Evolutionary conservation across 179 eudicot genomes (phyloP).

Genomic region (Beta corolliflora): DNA sequence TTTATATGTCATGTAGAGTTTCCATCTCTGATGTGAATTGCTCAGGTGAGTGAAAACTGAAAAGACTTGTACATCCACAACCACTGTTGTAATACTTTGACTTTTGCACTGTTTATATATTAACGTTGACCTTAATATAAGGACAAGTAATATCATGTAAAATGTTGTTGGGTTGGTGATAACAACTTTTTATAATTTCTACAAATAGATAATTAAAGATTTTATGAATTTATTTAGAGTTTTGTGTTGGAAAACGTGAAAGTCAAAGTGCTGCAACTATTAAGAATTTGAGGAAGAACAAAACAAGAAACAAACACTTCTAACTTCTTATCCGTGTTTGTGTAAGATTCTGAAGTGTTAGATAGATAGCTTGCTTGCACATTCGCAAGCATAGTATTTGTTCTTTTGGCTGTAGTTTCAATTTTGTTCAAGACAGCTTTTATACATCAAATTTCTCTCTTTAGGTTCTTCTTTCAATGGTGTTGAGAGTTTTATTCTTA

Average conservation of each 20-base stretch:
- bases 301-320: neutral
- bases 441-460: neutral
- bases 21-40: neutral
- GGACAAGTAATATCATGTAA: too few species aligned
- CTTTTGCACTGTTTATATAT: too few species aligned
- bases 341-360: neutral
- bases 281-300: neutral
- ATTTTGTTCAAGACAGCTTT: neutral
- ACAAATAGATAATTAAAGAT: too few species aligned
- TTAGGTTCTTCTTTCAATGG: constrained; percentile 8
- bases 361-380: neutral
- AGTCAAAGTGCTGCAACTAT: too few species aligned
- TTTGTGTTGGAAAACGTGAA: too few species aligned
- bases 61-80: neutral
- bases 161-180: too few species aligned
- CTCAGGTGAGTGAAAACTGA: neutral
- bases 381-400: neutral
- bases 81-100: too few species aligned
- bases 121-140: too few species aligned
- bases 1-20: neutral
- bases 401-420: neutral
- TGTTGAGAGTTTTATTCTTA: neutral
- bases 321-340: neutral
- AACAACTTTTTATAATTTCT: too few species aligned
- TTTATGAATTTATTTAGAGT: too few species aligned